Evolutionary conservation across 1,139 yeast genomes (phyloP).

Genomic region (Candida sojae): DNA sequence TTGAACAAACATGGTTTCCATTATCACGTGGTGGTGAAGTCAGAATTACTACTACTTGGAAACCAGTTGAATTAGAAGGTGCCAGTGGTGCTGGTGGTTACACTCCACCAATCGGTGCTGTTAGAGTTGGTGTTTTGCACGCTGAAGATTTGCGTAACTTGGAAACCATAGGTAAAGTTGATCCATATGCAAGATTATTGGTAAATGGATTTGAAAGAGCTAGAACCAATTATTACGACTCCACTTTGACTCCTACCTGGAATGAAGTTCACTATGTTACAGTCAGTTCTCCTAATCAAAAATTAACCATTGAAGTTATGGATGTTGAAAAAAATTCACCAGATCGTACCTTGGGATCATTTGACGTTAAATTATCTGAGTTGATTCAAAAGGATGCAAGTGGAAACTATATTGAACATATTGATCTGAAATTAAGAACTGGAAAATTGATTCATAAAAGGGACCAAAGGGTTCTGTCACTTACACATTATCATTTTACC

Average conservation of each 20-base stretch:
- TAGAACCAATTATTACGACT: slow-evolving; percentile 71
- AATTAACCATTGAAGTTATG: slow-evolving; percentile 84
- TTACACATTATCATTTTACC: slow-evolving; percentile 79
- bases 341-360: slow-evolving; percentile 86
- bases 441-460: slow-evolving; percentile 68
- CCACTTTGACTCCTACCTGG: slow-evolving; percentile 80
- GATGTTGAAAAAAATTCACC: slow-evolving; percentile 76
- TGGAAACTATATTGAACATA: slow-evolving; percentile 63
- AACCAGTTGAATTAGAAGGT: slow-evolving; percentile 73
- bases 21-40: slow-evolving; percentile 72
- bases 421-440: slow-evolving; percentile 56
- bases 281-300: slow-evolving; percentile 79
- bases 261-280: slow-evolving; percentile 82
- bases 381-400: slow-evolving; percentile 68
- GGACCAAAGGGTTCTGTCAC: slow-evolving; percentile 81
- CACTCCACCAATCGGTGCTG: slow-evolving; percentile 90
- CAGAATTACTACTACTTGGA: slow-evolving; percentile 73
- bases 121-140: slow-evolving; percentile 69
- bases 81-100: slow-evolving; percentile 76
- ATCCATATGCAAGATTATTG: slow-evolving; percentile 83
- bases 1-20: slow-evolving; percentile 77
- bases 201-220: slow-evolving; percentile 76
- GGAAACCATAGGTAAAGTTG: slow-evolving; percentile 87
- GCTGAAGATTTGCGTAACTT: slow-evolving; percentile 79
- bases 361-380: slow-evolving; percentile 66